Evolutionary conservation across 208 protist genomes (phyloP).

Genomic region (Leishmania mexicana): DNA sequence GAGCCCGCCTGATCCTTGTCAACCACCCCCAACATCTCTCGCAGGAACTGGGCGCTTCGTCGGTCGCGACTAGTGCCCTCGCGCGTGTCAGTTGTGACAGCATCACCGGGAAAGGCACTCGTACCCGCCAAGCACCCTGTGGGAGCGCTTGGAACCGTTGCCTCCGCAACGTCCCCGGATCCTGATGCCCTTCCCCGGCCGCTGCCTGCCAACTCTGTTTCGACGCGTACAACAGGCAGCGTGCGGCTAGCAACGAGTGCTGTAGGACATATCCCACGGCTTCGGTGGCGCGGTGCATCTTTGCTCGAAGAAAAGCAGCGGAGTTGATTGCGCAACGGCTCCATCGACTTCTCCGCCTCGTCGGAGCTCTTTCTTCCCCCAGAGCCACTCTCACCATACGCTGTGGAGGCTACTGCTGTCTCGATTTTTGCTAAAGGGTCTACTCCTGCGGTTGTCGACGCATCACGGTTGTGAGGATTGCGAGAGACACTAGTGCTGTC

Average conservation of each 20-base stretch:
- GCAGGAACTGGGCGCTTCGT: slow-evolving; percentile 12
- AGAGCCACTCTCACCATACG: not conserved
- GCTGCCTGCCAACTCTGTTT: not conserved
- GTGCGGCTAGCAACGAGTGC: too few species aligned
- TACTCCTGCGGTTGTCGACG: not conserved
- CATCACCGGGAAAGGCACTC: not conserved
- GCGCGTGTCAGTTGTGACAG: slow-evolving; percentile 16
- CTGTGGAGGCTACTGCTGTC: not conserved
- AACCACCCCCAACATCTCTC: slow-evolving; percentile 7
- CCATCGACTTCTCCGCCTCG: not conserved
- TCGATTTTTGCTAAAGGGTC: not conserved
- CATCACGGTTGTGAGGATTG: not conserved
- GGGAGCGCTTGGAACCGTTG: not conserved
- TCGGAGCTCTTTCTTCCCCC: not conserved
- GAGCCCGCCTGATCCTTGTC: not conserved
- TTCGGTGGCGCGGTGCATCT: not conserved
- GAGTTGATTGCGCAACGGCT: not conserved
- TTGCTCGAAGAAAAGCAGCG: not conserved
- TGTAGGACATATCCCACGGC: not conserved
- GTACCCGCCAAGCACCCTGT: slow-evolving; percentile 7
- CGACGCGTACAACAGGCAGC: not conserved
- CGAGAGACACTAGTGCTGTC: not conserved
- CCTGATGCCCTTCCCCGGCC: too few species aligned
- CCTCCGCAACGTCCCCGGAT: slow-evolving; percentile 8
- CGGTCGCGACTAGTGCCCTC: slow-evolving; percentile 14